phyloP scores from a whole-genome alignment of 148 eudicot genomes.

The Talinum fruticosum region DNA sequence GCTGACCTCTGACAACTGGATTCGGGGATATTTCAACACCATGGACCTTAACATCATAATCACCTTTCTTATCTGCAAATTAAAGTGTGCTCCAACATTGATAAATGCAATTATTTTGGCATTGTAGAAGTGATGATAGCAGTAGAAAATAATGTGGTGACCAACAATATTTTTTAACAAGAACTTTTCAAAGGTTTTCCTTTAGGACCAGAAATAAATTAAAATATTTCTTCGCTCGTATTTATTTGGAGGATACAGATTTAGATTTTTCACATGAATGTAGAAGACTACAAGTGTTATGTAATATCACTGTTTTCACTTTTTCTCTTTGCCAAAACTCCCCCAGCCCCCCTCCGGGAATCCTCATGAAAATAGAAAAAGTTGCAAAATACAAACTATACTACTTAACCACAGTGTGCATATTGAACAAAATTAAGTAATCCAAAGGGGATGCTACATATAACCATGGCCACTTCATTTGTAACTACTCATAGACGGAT shows the following conservation, averaged over 20 bases:
- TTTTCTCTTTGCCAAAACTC: neutral
- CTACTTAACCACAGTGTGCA: too few species aligned
- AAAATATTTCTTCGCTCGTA: neutral
- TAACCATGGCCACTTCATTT: neutral
- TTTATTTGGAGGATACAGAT: neutral
- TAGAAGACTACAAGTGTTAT: neutral
- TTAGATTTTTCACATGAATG: neutral
- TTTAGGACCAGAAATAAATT: too few species aligned
- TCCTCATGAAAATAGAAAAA: neutral
- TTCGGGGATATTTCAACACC: slow-evolving; percentile 59
- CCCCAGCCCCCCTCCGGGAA: neutral
- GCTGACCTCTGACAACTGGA: slow-evolving; percentile 51
- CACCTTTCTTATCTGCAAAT: slow-evolving; percentile 50
- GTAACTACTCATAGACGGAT: neutral
- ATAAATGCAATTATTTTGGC: neutral
- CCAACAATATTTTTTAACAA: neutral
- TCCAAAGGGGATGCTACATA: neutral
- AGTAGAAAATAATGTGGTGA: neutral
- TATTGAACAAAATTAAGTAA: too few species aligned
- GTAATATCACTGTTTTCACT: too few species aligned
- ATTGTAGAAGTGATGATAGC: neutral
- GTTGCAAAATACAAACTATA: too few species aligned
- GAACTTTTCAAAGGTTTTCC: neutral
- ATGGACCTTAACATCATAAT: slow-evolving; percentile 55
- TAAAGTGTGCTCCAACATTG: neutral